A percentile compares a stretch with the other conserved stretches of the same genome.
These are phyloP conservation scores for Chaetomiaceae sp. DNA, from an alignment of 2,329 filamentous ascomycete species.

Conservation along the genomic window DNA sequence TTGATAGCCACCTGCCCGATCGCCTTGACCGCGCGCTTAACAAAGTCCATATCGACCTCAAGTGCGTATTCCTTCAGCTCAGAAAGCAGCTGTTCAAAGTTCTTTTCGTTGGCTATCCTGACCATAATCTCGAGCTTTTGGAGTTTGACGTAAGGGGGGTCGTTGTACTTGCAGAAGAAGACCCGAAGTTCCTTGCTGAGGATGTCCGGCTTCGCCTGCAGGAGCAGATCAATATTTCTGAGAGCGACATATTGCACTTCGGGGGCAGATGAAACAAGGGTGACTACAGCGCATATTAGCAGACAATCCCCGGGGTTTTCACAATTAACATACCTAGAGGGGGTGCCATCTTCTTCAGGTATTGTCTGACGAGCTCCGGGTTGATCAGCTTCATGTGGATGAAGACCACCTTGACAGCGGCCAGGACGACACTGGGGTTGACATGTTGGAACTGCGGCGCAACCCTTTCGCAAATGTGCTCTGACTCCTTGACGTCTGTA, in stretches of 20 bases:
- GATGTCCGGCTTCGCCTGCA: constrained; percentile 95
- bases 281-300: constrained; percentile 57
- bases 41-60: constrained; percentile 99
- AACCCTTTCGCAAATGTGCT: constrained; percentile 96
- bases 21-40: constrained; percentile 86
- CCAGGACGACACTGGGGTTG: constrained; percentile 92
- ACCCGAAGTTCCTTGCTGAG: constrained; percentile 95
- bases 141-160: constrained; percentile 94
- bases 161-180: constrained; percentile 99
- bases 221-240: constrained; percentile 88
- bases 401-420: constrained; percentile 97
- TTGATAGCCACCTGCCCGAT: constrained; percentile 99
- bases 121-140: constrained; percentile 99
- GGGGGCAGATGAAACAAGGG: constrained; percentile 87
- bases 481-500: constrained; percentile 86
- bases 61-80: constrained; percentile 96
- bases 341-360: constrained; percentile 98
- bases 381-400: constrained; percentile 87
- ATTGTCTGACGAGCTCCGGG: constrained; percentile 73
- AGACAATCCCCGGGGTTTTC: constrained; percentile 9
- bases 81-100: constrained; percentile 88
- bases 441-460: constrained; percentile 97
- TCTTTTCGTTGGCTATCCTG: constrained; percentile 94
- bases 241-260: constrained; percentile 98
- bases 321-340: constrained; percentile 77